These are phyloP conservation scores for Geopyxis carbonaria DNA, from an alignment of 495 filamentous ascomycete genomes.

Conservation along the genomic window DNA sequence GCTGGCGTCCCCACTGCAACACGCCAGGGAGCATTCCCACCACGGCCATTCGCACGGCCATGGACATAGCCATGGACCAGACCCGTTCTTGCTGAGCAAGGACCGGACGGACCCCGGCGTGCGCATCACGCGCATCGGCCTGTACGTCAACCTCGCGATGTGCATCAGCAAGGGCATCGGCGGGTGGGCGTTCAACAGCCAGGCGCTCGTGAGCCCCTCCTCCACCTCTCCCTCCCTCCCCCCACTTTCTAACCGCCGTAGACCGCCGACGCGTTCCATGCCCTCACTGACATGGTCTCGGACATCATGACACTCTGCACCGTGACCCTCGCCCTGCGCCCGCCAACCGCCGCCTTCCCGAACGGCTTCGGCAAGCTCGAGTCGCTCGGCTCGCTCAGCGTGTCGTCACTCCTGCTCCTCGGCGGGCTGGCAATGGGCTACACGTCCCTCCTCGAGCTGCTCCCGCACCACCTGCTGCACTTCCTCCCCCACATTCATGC, in stretches of 20 bases:
- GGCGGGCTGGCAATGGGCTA: constrained; percentile 69
- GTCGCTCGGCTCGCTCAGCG: constrained; percentile 79
- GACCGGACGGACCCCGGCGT: constrained; percentile 91
- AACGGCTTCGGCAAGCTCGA: constrained; percentile 94
- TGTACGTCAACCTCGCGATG: constrained; percentile 86
- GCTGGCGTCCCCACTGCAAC: constrained; percentile 12
- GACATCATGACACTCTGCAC: constrained; percentile 87
- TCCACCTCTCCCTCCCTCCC: too few relatives aligned
- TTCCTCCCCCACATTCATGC: constrained; percentile 27
- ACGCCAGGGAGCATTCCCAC: constrained; percentile 26
- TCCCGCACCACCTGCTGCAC: background rate
- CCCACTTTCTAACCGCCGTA: constrained; percentile 3
- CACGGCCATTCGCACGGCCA: constrained; percentile 31
- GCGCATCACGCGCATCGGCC: constrained; percentile 79
- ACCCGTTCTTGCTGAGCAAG: constrained; percentile 67
- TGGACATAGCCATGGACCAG: constrained; percentile 70
- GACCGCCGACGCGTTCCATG: constrained; percentile 79
- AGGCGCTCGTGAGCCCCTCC: constrained; percentile 61
- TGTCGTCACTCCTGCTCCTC: constrained; percentile 70
- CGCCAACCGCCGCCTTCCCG: constrained; percentile 67
- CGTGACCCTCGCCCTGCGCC: constrained; percentile 74
- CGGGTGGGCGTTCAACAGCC: constrained; percentile 84
- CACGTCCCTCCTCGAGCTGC: constrained; percentile 3
- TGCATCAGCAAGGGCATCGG: constrained; percentile 81
- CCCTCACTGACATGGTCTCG: constrained; percentile 81